Percentiles rank a stretch among this genome's conserved stretches.
Evolutionary conservation across 1,284 basidiomycete genomes (phyloP).

Genomic region (Bjerkandera adusta): DNA sequence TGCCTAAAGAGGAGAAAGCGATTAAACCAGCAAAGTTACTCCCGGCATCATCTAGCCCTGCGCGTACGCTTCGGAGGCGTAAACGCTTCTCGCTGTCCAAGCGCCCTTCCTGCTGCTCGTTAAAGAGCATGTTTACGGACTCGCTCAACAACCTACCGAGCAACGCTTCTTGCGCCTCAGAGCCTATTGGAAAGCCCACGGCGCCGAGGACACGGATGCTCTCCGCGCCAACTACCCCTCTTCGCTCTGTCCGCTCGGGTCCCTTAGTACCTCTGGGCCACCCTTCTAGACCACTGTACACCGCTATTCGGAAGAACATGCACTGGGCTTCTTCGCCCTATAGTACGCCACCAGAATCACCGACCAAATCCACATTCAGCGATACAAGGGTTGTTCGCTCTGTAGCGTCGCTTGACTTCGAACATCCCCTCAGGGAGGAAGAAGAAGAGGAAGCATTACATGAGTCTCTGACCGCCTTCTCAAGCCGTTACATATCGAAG

Average conservation of each 20-base stretch:
- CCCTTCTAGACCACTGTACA: conserved; percentile 58
- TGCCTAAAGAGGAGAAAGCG: no score
- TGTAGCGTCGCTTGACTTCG: no score
- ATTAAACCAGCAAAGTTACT: conserved; percentile 2
- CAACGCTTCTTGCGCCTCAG: conserved; percentile 21
- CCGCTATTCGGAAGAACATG: conserved; percentile 60
- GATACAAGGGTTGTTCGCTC: no score
- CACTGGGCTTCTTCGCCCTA: conserved; percentile 31
- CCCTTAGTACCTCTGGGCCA: conserved; percentile 48
- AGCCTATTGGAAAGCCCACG: no score
- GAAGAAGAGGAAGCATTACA: conserved; percentile 5
- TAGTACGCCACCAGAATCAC: neutral
- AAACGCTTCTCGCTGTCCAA: conserved; percentile 35
- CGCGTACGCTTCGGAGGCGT: conserved; percentile 38
- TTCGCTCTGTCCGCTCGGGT: conserved; percentile 23
- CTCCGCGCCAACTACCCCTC: neutral
- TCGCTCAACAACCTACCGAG: no score
- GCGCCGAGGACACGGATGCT: neutral
- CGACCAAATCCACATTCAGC: conserved; percentile 1
- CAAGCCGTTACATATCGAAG: neutral
- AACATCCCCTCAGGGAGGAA: neutral
- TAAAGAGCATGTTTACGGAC: conserved; percentile 22
- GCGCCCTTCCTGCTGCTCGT: conserved; percentile 38
- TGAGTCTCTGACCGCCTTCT: no score
- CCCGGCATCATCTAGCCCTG: conserved; percentile 19